Evolutionary conservation across 83 land plant genomes (phyloP).

Genomic region (Picea abies): DNA sequence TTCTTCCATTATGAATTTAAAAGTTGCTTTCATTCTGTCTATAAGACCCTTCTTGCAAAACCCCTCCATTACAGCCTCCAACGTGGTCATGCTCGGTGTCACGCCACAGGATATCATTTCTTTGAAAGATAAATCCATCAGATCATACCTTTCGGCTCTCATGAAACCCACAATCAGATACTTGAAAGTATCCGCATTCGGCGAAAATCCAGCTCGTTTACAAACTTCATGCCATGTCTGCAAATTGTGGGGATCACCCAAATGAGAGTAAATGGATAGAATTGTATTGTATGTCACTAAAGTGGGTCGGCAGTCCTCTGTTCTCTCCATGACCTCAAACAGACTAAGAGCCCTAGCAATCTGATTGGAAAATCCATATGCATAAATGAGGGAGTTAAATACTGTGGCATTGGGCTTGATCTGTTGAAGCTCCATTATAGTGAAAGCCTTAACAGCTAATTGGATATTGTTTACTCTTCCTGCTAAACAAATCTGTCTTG

Average conservation of each 20-base stretch:
- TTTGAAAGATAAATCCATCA: conserved; percentile 19
- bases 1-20: conserved; percentile 12
- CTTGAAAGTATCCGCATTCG: conserved; percentile 21
- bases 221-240: conserved; percentile 23
- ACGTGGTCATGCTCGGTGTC: conserved; percentile 17
- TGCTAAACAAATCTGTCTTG: conserved; percentile 18
- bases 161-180: conserved; percentile 23
- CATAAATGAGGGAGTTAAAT: conserved; percentile 26
- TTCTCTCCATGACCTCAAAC: conserved; percentile 34
- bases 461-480: conserved; percentile 21
- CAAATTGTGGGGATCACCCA: conserved; percentile 22
- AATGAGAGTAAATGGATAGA: conserved; percentile 16
- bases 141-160: conserved; percentile 18
- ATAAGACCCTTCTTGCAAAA: conserved; percentile 9
- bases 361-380: conserved; percentile 21
- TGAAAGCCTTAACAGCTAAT: conserved; percentile 26
- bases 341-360: conserved; percentile 26
- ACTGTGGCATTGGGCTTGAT: conserved; percentile 20
- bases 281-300: conserved; percentile 27
- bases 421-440: conserved; percentile 31
- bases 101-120: conserved; percentile 25
- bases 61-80: conserved; percentile 24
- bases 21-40: conserved; percentile 16
- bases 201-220: conserved; percentile 28
- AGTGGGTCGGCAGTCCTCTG: conserved; percentile 27